These are phyloP conservation scores for Cadophora sp. DNA, from an alignment of 2,329 filamentous ascomycete genomes.

Conservation along the genomic window DNA sequence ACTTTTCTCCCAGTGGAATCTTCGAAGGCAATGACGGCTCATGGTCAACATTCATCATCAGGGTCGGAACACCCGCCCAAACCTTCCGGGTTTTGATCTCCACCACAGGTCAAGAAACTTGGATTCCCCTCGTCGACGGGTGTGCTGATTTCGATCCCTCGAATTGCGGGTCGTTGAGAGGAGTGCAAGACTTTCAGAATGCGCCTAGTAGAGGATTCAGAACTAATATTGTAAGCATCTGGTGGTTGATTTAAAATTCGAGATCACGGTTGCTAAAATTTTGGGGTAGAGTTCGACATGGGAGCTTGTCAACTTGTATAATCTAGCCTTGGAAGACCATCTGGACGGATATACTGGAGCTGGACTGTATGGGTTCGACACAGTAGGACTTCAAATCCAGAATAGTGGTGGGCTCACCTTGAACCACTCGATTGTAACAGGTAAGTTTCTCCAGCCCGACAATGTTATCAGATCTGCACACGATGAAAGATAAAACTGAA, in stretches of 20 bases:
- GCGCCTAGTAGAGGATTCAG: slow-evolving; percentile 24
- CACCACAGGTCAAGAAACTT: slow-evolving; percentile 47
- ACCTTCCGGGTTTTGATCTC: slow-evolving; percentile 48
- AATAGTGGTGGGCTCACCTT: slow-evolving; percentile 37
- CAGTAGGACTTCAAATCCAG: slow-evolving; percentile 27
- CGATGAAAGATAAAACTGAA: neutral
- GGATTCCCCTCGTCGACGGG: slow-evolving; percentile 40
- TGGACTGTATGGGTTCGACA: slow-evolving; percentile 36
- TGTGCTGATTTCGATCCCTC: slow-evolving; percentile 24
- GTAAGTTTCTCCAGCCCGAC: slow-evolving; percentile 26
- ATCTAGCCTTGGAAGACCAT: slow-evolving; percentile 48
- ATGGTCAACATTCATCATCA: slow-evolving; percentile 50
- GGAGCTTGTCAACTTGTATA: slow-evolving; percentile 46
- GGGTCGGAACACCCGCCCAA: slow-evolving; percentile 49
- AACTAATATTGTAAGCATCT: slow-evolving; percentile 18
- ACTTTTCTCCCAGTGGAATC: slow-evolving; percentile 26
- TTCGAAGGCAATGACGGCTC: slow-evolving; percentile 45
- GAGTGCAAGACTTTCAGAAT: slow-evolving; percentile 22
- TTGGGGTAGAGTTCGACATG: slow-evolving; percentile 43
- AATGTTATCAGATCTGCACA: too few relatives aligned
- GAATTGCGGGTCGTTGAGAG: slow-evolving; percentile 28
- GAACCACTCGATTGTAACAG: slow-evolving; percentile 30
- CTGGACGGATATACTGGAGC: slow-evolving; percentile 44
- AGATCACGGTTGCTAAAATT: neutral
- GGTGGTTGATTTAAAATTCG: neutral